A percentile compares a stretch with the other conserved stretches of the same genome.
Conservation (phyloP, 805 yeast genomes). For the Wickerhamiella nectarea region DNA sequence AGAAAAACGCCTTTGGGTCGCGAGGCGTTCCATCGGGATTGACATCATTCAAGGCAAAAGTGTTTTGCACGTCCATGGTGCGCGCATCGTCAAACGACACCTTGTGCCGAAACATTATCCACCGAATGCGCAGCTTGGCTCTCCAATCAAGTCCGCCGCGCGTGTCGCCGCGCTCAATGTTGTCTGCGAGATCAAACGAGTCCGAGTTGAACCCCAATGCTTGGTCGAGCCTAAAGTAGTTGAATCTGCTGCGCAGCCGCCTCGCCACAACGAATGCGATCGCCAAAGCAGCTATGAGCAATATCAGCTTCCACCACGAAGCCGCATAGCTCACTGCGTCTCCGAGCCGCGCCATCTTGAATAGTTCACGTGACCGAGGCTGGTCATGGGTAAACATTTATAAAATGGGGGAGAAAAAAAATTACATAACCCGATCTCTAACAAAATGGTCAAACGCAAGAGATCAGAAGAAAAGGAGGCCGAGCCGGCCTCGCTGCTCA, state of each 20-base stretch:
- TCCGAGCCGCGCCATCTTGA: background rate
- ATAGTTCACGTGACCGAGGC: background rate
- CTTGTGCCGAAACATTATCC: slow-evolving; percentile 39
- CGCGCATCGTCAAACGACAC: slow-evolving; percentile 62
- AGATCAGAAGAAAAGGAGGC: slow-evolving; percentile 2
- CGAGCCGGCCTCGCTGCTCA: slow-evolving; percentile 1
- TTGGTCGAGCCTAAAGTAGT: slow-evolving; percentile 14
- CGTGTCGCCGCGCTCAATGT: slow-evolving; percentile 35
- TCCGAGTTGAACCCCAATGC: slow-evolving; percentile 41
- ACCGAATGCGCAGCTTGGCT: slow-evolving; percentile 38
- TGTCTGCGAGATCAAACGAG: slow-evolving; percentile 41
- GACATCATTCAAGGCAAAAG: slow-evolving; percentile 39
- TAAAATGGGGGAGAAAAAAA: too few species aligned
- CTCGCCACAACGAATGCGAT: background rate
- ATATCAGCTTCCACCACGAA: slow-evolving; percentile 4
- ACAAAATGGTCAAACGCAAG: slow-evolving; percentile 7
- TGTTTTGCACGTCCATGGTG: slow-evolving; percentile 33
- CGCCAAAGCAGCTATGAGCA: background rate
- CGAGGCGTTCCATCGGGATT: slow-evolving; percentile 53
- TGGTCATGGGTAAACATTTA: too few species aligned
- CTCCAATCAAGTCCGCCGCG: slow-evolving; percentile 48
- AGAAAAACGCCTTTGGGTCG: slow-evolving; percentile 47
- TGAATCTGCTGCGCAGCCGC: background rate
- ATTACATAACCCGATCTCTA: slow-evolving; percentile 5
- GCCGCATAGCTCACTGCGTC: background rate